Percentiles rank a stretch among this genome's conserved stretches.
Conservation (phyloP, 805 yeast genomes). For the Metschnikowia picachoensis region DNA sequence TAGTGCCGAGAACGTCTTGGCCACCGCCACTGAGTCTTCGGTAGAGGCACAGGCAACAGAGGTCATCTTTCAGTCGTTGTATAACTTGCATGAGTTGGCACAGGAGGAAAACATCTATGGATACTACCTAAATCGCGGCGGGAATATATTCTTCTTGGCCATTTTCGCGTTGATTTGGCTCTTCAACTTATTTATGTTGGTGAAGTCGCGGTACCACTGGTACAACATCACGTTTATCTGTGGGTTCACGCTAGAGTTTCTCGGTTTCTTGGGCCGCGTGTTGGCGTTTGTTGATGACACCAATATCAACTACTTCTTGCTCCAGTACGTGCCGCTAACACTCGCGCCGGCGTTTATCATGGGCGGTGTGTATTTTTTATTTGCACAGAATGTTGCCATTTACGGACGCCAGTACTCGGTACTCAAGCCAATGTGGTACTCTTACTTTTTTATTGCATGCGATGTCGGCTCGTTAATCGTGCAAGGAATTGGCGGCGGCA, state of each 20-base stretch:
- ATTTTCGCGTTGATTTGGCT: slow-evolving; percentile 26
- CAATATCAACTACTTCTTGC: slow-evolving; percentile 22
- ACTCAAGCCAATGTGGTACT: slow-evolving; percentile 41
- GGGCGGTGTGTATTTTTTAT: slow-evolving; percentile 41
- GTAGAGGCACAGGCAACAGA: slow-evolving; percentile 29
- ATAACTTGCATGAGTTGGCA: slow-evolving; percentile 29
- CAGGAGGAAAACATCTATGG: slow-evolving; percentile 28
- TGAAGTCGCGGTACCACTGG: slow-evolving; percentile 37
- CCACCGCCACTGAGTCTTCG: slow-evolving; percentile 33
- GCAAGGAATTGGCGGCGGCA: slow-evolving; percentile 41
- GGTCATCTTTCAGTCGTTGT: slow-evolving; percentile 30
- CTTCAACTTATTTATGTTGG: slow-evolving; percentile 26
- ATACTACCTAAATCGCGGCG: slow-evolving; percentile 24
- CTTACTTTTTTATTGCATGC: slow-evolving; percentile 36
- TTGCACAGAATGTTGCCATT: slow-evolving; percentile 38
- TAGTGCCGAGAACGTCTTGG: slow-evolving; percentile 32
- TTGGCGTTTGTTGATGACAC: slow-evolving; percentile 26
- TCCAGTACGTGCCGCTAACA: slow-evolving; percentile 35
- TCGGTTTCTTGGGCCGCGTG: slow-evolving; percentile 38
- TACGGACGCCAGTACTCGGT: slow-evolving; percentile 36
- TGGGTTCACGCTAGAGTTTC: slow-evolving; percentile 34
- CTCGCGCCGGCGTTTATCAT: slow-evolving; percentile 41
- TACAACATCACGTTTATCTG: slow-evolving; percentile 34
- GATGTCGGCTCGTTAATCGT: slow-evolving; percentile 36
- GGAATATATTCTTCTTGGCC: slow-evolving; percentile 31